A percentile compares a stretch with the other conserved stretches of the same genome.
Conservation (phyloP, 2,329 filamentous ascomycete species). For the Ambrosiella xylebori region DNA sequence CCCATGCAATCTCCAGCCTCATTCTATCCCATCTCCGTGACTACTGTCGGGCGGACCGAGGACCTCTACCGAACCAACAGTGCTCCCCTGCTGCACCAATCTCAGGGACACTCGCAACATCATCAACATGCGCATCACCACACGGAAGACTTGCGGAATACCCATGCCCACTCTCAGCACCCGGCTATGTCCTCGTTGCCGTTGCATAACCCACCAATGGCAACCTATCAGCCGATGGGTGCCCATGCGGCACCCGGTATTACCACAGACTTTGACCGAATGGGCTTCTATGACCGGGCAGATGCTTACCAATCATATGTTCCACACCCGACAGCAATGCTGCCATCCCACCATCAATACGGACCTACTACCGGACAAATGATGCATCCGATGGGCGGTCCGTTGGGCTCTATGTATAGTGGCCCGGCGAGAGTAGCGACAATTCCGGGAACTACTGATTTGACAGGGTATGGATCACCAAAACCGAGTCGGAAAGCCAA, state of each 20-base stretch:
- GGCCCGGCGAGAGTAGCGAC: slow-evolving; percentile 3
- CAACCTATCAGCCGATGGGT: not conserved
- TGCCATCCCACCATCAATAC: slow-evolving; percentile 11
- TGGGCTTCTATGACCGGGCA: slow-evolving; percentile 24
- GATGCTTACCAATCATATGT: slow-evolving; percentile 18
- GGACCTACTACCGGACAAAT: slow-evolving; percentile 10
- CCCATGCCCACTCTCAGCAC: slow-evolving; percentile 15
- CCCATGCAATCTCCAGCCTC: not conserved
- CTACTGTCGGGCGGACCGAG: slow-evolving; percentile 1
- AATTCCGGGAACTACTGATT: slow-evolving; percentile 21
- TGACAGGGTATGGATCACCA: slow-evolving; percentile 31
- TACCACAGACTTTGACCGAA: slow-evolving; percentile 19
- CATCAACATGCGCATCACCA: slow-evolving; percentile 13
- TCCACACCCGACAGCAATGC: slow-evolving; percentile 8
- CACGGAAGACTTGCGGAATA: slow-evolving; percentile 20
- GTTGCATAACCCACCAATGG: slow-evolving; percentile 6
- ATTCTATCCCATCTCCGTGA: slow-evolving; percentile 2
- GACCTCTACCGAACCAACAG: slow-evolving; percentile 8
- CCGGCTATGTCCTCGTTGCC: slow-evolving; percentile 5
- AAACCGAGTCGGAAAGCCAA: slow-evolving; percentile 53
- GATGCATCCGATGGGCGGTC: slow-evolving; percentile 18
- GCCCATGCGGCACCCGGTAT: not conserved
- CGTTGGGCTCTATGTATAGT: slow-evolving; percentile 14
- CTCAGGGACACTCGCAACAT: slow-evolving; percentile 1
- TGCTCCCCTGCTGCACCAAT: slow-evolving; percentile 18